Evolutionary conservation across 2,329 filamentous ascomycete species (phyloP), one percentile per base, ranked within the genome.

Genomic region (Ceratocystiopsis brevicomis): DNA sequence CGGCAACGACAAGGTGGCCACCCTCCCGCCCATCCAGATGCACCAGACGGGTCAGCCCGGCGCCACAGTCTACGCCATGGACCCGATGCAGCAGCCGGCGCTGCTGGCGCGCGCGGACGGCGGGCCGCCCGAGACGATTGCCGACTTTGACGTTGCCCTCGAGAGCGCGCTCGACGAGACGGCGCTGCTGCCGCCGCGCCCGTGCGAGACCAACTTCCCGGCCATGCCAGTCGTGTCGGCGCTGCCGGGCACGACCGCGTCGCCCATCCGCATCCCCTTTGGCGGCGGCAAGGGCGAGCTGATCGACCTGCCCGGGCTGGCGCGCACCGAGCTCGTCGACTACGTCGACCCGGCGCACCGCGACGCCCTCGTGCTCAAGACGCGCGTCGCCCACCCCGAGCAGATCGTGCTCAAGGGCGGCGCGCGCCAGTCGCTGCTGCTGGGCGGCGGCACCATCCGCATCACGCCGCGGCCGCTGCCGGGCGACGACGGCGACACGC

Each of bases 211-310:
- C 3, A 69, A 78, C 41, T 96, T 78, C 53, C 88, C 88, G 6
- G 65, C 75, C 15, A 87, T 96, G 71, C 88, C 88, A 1, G 62
- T 92, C 12, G 81, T 94, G 2, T 94, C 86, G 1, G 72, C 82
- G 5, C 68, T 95, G 3, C 84, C 90, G 0, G 90, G 92, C 11
- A 98, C 90, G 0, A 98, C 90, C 1, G 90, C 87, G 2, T 93
- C 86, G 0, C 90, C 90, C 0, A 96, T 98, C 51, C 79, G 90
- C 25, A 76, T 96, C 16, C 85, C 86, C 1, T 98, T 90, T 55
- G 87, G 87, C 39, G 76, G 75, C 47, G 81, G 82, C 19, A 81
- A 76, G 53, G 90, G 90, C 44, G 92, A 98, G 58, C 68, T 98
- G 33, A 84, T 98, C 53, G 90, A 98, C 56, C 68, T 98, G 14